phyloP scores from a whole-genome alignment of 1,139 yeast genomes.

The Taiozyma sp. region DNA sequence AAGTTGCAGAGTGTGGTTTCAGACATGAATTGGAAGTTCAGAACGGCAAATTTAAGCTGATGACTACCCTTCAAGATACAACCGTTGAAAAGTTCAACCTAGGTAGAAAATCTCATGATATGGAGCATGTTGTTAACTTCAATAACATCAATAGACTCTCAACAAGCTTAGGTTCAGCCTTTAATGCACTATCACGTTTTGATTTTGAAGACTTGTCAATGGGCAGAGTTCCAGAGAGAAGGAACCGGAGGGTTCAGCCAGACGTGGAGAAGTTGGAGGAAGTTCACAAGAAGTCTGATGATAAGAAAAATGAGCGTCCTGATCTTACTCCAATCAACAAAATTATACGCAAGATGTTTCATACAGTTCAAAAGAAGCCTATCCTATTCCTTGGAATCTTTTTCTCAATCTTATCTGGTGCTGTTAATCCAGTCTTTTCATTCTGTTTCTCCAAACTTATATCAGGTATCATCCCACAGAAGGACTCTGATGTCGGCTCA shows the following conservation, averaged over 20 bases:
- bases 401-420: slow-evolving; percentile 53
- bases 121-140: slow-evolving; percentile 1
- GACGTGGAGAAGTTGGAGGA: slow-evolving; percentile 3
- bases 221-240: neutral
- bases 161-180: slow-evolving; percentile 13
- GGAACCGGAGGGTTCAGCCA: slow-evolving; percentile 7
- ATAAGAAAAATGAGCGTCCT: slow-evolving; percentile 11
- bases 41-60: slow-evolving; percentile 12
- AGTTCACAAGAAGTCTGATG: neutral
- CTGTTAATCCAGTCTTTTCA: slow-evolving; percentile 72
- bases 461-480: slow-evolving; percentile 44
- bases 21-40: slow-evolving; percentile 29
- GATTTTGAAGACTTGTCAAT: slow-evolving; percentile 8
- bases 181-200: slow-evolving; percentile 15
- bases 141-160: slow-evolving; percentile 11
- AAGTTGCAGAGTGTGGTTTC: slow-evolving; percentile 40
- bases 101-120: neutral
- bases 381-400: slow-evolving; percentile 48
- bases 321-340: slow-evolving; percentile 27
- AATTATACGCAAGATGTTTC: slow-evolving; percentile 35
- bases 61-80: slow-evolving; percentile 16
- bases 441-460: slow-evolving; percentile 69
- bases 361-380: slow-evolving; percentile 32
- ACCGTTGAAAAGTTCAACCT: slow-evolving; percentile 1
- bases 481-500: slow-evolving; percentile 30